A percentile compares a stretch with the other conserved stretches of the same genome.
phyloP scores from a whole-genome alignment of 1,139 yeast species.

The Hansenula anomala region DNA sequence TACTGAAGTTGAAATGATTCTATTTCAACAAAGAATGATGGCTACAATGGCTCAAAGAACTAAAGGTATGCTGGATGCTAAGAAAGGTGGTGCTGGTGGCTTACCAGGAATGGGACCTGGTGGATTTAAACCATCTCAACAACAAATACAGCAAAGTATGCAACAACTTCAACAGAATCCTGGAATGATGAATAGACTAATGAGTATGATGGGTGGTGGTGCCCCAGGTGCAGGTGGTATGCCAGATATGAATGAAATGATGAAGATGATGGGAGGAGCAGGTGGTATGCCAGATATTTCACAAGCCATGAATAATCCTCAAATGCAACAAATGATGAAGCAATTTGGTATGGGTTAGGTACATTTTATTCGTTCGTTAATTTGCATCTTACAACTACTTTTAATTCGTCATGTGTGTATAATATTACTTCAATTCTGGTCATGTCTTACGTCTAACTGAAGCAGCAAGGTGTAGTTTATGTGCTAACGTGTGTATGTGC shows the following conservation, averaged over 20 bases:
- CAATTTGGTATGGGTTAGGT: slow-evolving; percentile 47
- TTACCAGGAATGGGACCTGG: slow-evolving; percentile 40
- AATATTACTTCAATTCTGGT: too few relatives aligned
- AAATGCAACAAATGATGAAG: slow-evolving; percentile 75
- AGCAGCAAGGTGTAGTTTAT: neutral
- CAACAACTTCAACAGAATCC: slow-evolving; percentile 65
- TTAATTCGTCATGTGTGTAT: too few relatives aligned
- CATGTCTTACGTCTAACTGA: too few relatives aligned
- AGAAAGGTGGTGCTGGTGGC: slow-evolving; percentile 33
- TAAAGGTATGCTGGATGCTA: slow-evolving; percentile 49
- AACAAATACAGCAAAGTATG: slow-evolving; percentile 35
- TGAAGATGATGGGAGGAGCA: slow-evolving; percentile 74
- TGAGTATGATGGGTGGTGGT: slow-evolving; percentile 47
- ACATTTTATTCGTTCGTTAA: too few relatives aligned
- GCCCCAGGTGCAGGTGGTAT: slow-evolving; percentile 23
- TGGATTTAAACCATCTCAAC: slow-evolving; percentile 22
- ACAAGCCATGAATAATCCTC: slow-evolving; percentile 62
- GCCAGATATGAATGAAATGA: slow-evolving; percentile 37
- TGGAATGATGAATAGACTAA: slow-evolving; percentile 55
- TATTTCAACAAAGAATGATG: slow-evolving; percentile 93
- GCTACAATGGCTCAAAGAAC: slow-evolving; percentile 85
- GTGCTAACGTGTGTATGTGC: neutral
- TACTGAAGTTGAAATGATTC: slow-evolving; percentile 88
- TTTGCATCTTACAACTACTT: too few relatives aligned
- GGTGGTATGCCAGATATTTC: slow-evolving; percentile 45